phyloP scores from a whole-genome alignment of 805 yeast genomes.

The Teunomyces funiuensis region DNA sequence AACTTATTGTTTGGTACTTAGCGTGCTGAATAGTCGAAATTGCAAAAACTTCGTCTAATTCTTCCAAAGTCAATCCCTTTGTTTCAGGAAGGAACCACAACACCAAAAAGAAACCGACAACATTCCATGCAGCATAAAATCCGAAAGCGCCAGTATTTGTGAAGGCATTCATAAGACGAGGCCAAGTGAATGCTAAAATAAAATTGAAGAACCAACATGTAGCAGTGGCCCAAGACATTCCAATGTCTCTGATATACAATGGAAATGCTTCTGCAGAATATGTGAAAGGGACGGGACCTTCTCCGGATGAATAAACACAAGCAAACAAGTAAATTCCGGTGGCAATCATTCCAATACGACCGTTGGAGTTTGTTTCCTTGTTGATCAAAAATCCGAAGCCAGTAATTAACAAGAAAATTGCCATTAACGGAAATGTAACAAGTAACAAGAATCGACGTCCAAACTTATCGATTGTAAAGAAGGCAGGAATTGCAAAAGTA shows the following conservation, averaged over 20 bases:
- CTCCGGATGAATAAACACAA: slow-evolving; percentile 76
- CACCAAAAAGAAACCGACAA: slow-evolving; percentile 66
- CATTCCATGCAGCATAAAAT: slow-evolving; percentile 84
- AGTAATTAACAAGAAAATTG: slow-evolving; percentile 56
- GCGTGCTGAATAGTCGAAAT: slow-evolving; percentile 62
- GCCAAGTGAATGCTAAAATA: slow-evolving; percentile 75
- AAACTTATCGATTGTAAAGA: slow-evolving; percentile 72
- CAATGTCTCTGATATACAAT: slow-evolving; percentile 73
- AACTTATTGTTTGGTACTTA: slow-evolving; percentile 29
- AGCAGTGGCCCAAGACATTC: slow-evolving; percentile 78
- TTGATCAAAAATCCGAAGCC: slow-evolving; percentile 75
- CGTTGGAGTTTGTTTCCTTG: slow-evolving; percentile 38
- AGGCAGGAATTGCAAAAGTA: slow-evolving; percentile 79
- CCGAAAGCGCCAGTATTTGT: slow-evolving; percentile 85
- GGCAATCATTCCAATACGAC: slow-evolving; percentile 65
- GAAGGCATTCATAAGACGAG: slow-evolving; percentile 63
- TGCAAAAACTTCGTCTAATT: slow-evolving; percentile 69
- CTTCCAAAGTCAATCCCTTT: slow-evolving; percentile 69
- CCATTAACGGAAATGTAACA: slow-evolving; percentile 63
- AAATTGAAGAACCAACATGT: slow-evolving; percentile 75
- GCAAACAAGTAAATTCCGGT: slow-evolving; percentile 75
- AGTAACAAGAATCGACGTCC: slow-evolving; percentile 68
- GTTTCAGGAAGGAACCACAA: slow-evolving; percentile 75
- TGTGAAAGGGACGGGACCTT: slow-evolving; percentile 89
- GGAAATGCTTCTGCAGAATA: slow-evolving; percentile 86